Evolutionary conservation across 495 filamentous ascomycete species (phyloP), one percentile per base, ranked within the genome.

Genomic region (Chaetomidium leptoderma): DNA sequence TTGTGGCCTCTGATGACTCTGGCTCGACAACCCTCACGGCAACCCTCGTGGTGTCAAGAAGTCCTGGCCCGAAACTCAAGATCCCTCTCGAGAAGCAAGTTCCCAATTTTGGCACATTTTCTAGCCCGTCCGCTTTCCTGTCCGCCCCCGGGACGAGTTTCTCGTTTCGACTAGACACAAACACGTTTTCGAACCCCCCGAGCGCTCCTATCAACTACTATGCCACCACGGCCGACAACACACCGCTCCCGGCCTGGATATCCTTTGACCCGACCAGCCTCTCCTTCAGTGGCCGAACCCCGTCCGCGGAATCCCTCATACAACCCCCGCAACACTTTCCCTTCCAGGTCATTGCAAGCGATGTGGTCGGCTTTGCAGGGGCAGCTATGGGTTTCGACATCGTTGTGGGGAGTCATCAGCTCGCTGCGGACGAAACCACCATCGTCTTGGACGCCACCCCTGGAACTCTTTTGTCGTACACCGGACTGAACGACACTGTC

Each of bases 181-280:
- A 72, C 51, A 79, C 76, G 0, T 79, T 79, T 56, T 51, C 62
- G 21, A 53, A 63, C 44, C 36, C 69, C 11, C 55, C 62, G 21
- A 66, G 47, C 17, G 59, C 33, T 48, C 50, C 36, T 23, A 52
- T 81, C 24, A 75, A 59, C 35, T 96, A 91, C 69, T 93, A 95
- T 65, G 88, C 90, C 23, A 84, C 87, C 11, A 86, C 87, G 36
- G 72, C 68, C 3, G 84, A 91, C 58, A 89, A 92, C 63, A 86
- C 86, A 7, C 91, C 92, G 30, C 73, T 96, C 37, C 92, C 92
- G 33, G 89, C 91, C 5, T 96, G 91, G 92, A 80, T 96, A 39
- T 74, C 70, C 11, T 96, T 97, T 63, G 83, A 95, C 64, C 62
- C 79, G 2, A 58, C 65, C 2, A 72, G 61, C 7, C 77, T 96